Base-by-base conservation (phyloP, 139 green algal genomes). In the Haematococcus lacustris region DNA sequence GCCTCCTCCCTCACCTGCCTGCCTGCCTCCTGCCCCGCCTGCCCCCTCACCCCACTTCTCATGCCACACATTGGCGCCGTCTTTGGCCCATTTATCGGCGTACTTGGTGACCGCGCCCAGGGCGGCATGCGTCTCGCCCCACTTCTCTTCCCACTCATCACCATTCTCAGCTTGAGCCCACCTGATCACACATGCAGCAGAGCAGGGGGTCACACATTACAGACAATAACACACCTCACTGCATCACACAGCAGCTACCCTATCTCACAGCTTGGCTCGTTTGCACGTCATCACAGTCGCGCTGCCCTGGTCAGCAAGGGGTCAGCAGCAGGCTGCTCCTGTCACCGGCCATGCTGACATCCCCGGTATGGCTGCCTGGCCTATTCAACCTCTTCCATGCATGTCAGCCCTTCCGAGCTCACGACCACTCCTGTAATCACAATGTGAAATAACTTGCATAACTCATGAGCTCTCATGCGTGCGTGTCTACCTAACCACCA, bases 121-220 rank as follows among this genome's bases (percentile, higher is more conserved):
- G 26, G 76, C 77, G 50, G 71, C 71, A 68, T 91, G 94, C 69
- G 79, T 73, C 85, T 97, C 91, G 1, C 84, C 88, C 90, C 91
- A 97, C 83, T 91, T 91, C 83, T 97, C 90, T 82, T 94, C 90
- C 91, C 91, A 97, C 76, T 95, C 90, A 41, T 92, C 82, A 28
- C 80, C 3, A 73, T 78, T 73, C 57, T 69, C 73, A n/a, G 72
- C 71, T 26, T 71, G 71, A 0, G 77, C 78, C 75, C 80, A 80
- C 75, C 80, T 85, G 75, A n/a, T 2, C 50, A 35, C 28, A 2
- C 50, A 35, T 2, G 5, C 5, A 32, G 28, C 5, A 5, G 28
- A 32, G 26, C 26, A 25, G 26, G 28, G 57, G 57, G 32, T 13
- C 26, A 30, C 13, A 9, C 57, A 23, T 35, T 5, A 65, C 28